Conservation (phyloP, 1,284 basidiomycete genomes). For the Apiotrichum gamsii region DNA sequence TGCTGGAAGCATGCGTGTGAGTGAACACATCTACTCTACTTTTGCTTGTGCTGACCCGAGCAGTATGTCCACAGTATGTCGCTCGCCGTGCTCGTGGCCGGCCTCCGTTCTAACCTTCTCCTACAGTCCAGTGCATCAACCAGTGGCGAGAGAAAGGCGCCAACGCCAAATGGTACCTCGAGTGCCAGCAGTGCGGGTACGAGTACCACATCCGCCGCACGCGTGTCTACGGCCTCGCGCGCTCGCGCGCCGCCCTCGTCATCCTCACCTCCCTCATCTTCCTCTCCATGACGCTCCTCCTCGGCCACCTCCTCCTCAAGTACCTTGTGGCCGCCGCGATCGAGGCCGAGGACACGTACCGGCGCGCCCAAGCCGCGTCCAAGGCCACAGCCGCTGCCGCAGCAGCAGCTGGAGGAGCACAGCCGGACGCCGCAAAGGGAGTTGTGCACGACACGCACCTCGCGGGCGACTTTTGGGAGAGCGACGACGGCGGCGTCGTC, state of each 20-base stretch:
- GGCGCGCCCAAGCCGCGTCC: not conserved
- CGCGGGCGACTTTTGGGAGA: not conserved
- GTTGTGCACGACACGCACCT: too few species aligned
- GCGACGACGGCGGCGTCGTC: constrained; percentile 21
- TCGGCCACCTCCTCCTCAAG: constrained; percentile 30
- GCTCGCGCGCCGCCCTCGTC: constrained; percentile 35
- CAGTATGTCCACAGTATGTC: constrained; percentile 39
- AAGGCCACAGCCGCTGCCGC: not conserved
- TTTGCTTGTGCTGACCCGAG: constrained; percentile 2
- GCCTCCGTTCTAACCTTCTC: constrained; percentile 4
- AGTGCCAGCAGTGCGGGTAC: constrained; percentile 46
- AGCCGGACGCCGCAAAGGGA: not conserved
- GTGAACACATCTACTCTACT: constrained; percentile 15
- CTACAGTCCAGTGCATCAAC: constrained; percentile 40
- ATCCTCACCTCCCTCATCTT: constrained; percentile 36
- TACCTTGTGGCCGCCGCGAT: constrained; percentile 6
- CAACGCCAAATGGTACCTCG: constrained; percentile 41
- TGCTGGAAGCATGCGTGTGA: constrained; percentile 42
- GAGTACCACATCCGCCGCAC: constrained; percentile 41
- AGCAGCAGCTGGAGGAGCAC: too few species aligned
- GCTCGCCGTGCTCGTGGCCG: too few species aligned
- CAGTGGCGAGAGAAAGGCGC: constrained; percentile 43
- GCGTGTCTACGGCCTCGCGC: constrained; percentile 39
- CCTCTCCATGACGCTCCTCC: constrained; percentile 24
- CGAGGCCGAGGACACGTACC: not conserved